Base-by-base conservation (phyloP, 176 grass and related monocot species). In the Oropetium thomaeum region DNA sequence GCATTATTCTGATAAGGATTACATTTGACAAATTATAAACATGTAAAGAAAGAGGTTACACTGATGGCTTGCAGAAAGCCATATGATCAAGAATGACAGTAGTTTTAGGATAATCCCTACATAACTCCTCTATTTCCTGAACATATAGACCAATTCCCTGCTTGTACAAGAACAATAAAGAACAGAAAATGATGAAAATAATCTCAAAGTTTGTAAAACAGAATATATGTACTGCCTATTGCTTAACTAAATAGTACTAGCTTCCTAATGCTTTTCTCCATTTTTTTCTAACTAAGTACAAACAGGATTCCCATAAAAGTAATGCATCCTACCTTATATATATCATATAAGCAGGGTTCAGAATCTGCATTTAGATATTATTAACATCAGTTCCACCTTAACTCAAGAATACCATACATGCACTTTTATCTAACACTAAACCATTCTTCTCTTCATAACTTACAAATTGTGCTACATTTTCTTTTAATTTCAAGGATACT, bases 11-110 rank as follows among this genome's bases (percentile, higher is more conserved):
- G 7, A 44, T 26, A 39, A 61, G 42, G 35, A 62, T 64, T 30
- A 53, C 10, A 51, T 61, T 27, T 29, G 22, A 5, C 55, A 88
- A 35, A 32, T 63, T 48, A 67, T 41, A 30, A 34, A 80, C 4
- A 41, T 43, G 32, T 34, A 32, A 61, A 71, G 12, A 19, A 60
- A 34, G 61, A 67, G 68, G 65, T 79, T 79, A 97, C 93, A 10
- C 65, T 67, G 93, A 90, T 71, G 90, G 90, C 55, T 93, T 93
- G 88, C 93, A 97, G 88, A 97, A 93, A 84, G 82, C 82, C 85
- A 97, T 90, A 44, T 97, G 93, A 66, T 97, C 90, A 51, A 97
- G 73, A 73, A 97, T 69, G 78, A 97, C 87, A 69, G 69, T 82
- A 62, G 93, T 97, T 69, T 70, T 34, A 66, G 90, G 85, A 79